These are phyloP conservation scores for Yamadazyma laniorum DNA, from an alignment of 805 yeast species.

Conservation along the genomic window DNA sequence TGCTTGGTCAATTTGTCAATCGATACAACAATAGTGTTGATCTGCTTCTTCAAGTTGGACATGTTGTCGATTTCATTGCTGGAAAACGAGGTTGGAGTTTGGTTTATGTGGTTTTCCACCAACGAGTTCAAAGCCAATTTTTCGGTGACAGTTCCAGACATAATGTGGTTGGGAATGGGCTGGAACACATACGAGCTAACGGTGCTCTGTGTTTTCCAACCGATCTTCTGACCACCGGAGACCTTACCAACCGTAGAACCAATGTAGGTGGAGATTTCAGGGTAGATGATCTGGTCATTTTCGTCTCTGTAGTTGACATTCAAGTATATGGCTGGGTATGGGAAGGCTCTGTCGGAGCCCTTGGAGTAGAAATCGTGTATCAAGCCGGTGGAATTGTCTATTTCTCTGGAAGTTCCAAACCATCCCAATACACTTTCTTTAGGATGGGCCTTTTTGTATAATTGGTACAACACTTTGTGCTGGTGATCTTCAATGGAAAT, in stretches of 20 bases:
- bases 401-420: conserved; percentile 63
- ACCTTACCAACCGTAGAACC: conserved; percentile 68
- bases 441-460: conserved; percentile 76
- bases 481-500: conserved; percentile 74
- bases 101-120: conserved; percentile 18
- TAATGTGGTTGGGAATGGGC: conserved; percentile 67
- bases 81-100: conserved; percentile 27
- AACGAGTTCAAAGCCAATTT: conserved; percentile 52
- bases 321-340: conserved; percentile 76
- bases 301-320: conserved; percentile 60
- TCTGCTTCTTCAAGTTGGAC: conserved; percentile 45
- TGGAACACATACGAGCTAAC: conserved; percentile 60
- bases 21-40: conserved; percentile 44
- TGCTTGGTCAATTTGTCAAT: conserved; percentile 51
- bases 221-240: conserved; percentile 20
- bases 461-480: conserved; percentile 65
- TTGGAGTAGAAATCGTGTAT: conserved; percentile 79
- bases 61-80: conserved; percentile 36
- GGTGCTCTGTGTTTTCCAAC: conserved; percentile 37
- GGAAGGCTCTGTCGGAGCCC: conserved; percentile 65
- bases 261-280: conserved; percentile 64
- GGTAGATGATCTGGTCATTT: conserved; percentile 49
- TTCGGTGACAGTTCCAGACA: conserved; percentile 55
- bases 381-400: conserved; percentile 71
- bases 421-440: conserved; percentile 80